phyloP scores from a whole-genome alignment of 805 yeast genomes.

The Metschnikowia proteae region DNA sequence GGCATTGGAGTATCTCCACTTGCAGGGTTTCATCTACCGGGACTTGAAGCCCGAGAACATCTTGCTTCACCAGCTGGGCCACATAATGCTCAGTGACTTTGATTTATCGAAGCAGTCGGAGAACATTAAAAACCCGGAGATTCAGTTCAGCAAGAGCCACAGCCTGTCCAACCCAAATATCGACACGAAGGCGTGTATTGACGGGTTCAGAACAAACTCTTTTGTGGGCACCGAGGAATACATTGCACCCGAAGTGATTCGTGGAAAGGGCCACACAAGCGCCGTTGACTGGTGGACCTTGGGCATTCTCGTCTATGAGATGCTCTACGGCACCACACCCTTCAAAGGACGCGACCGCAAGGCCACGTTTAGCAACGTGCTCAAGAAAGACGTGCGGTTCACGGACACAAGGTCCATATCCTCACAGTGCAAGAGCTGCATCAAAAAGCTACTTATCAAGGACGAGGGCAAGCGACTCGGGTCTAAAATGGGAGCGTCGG shows the following conservation, averaged over 20 bases:
- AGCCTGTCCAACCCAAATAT: slow-evolving; percentile 55
- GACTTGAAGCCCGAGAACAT: slow-evolving; percentile 97
- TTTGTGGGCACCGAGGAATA: slow-evolving; percentile 99
- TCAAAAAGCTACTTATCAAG: slow-evolving; percentile 78
- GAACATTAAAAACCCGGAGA: slow-evolving; percentile 70
- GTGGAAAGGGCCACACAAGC: slow-evolving; percentile 95
- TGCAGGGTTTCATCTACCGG: slow-evolving; percentile 96
- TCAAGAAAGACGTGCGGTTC: slow-evolving; percentile 80
- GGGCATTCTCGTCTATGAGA: slow-evolving; percentile 88
- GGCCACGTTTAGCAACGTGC: slow-evolving; percentile 81
- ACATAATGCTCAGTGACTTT: slow-evolving; percentile 95
- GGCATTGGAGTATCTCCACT: slow-evolving; percentile 89
- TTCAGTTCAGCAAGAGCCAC: slow-evolving; percentile 39
- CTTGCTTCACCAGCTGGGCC: slow-evolving; percentile 92
- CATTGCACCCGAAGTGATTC: slow-evolving; percentile 96
- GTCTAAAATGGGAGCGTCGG: slow-evolving; percentile 91
- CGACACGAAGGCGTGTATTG: slow-evolving; percentile 93
- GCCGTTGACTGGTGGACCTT: slow-evolving; percentile 99
- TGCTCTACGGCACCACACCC: slow-evolving; percentile 95
- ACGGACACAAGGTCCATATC: slow-evolving; percentile 66
- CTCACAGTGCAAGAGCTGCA: slow-evolving; percentile 71
- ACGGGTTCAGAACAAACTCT: slow-evolving; percentile 94
- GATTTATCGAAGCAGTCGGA: slow-evolving; percentile 89
- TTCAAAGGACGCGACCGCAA: slow-evolving; percentile 89
- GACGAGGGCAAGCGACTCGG: slow-evolving; percentile 89